Percentiles rank a stretch among this genome's conserved stretches.
These are phyloP conservation scores for Sicyos edulis DNA, from an alignment of 306 rosid species.

Conservation along the genomic window DNA sequence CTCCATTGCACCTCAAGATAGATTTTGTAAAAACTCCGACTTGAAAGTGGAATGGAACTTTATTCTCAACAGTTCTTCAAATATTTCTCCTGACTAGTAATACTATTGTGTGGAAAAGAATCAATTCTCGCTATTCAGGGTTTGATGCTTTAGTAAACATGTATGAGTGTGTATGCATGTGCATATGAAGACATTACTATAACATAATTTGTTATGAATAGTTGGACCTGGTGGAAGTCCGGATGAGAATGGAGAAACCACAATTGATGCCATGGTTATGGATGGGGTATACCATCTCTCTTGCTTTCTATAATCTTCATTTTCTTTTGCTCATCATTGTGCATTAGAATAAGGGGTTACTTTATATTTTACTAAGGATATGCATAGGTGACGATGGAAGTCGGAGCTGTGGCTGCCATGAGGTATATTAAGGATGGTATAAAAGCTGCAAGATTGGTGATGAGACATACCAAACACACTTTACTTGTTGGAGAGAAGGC, in stretches of 20 bases:
- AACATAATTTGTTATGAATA: constrained; percentile 26
- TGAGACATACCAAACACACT: constrained; percentile 71
- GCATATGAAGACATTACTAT: not conserved
- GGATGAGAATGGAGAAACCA: constrained; percentile 92
- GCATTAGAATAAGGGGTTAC: constrained; percentile 27
- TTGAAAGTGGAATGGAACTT: not conserved
- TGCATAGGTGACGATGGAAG: constrained; percentile 88
- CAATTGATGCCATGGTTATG: constrained; percentile 87
- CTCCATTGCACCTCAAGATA: not conserved
- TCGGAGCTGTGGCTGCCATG: constrained; percentile 95
- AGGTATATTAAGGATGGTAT: constrained; percentile 85
- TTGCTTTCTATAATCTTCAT: constrained; percentile 11
- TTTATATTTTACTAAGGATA: constrained; percentile 49
- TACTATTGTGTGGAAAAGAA: not conserved
- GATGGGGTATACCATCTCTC: constrained; percentile 60
- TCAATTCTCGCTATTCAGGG: not conserved
- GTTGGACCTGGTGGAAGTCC: constrained; percentile 99
- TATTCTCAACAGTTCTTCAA: not conserved
- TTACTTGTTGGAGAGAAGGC: constrained; percentile 91
- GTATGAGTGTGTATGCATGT: not conserved
- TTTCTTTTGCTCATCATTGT: constrained; percentile 5
- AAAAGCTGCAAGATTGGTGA: constrained; percentile 79
- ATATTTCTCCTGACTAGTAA: not conserved
- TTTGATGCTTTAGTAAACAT: not conserved
- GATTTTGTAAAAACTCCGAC: not conserved